Evolutionary conservation across 176 grass and related monocot species (phyloP).

Genomic region (Ensete glaucum): DNA sequence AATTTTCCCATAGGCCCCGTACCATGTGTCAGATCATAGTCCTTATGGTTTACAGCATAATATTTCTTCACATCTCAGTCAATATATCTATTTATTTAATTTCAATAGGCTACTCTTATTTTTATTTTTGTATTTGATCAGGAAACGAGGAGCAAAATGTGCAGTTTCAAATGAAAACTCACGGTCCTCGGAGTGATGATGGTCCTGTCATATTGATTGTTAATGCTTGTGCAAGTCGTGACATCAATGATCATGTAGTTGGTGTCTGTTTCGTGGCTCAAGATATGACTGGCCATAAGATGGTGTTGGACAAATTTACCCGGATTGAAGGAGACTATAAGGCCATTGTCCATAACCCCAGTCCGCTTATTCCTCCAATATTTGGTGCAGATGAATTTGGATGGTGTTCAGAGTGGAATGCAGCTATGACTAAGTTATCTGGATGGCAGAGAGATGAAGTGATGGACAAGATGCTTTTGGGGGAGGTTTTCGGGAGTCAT

Average conservation of each 20-base stretch:
- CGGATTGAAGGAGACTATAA: slow-evolving; percentile 87
- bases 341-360: slow-evolving; percentile 83
- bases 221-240: slow-evolving; percentile 80
- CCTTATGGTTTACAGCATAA: not conserved
- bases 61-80: not conserved
- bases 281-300: slow-evolving; percentile 91
- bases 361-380: slow-evolving; percentile 81
- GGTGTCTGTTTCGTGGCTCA: slow-evolving; percentile 95
- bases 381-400: slow-evolving; percentile 87
- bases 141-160: slow-evolving; percentile 83
- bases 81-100: not conserved
- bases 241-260: slow-evolving; percentile 64
- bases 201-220: slow-evolving; percentile 68
- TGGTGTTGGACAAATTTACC: slow-evolving; percentile 80
- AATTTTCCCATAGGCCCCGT: not conserved
- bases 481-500: slow-evolving; percentile 66
- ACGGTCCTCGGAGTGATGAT: slow-evolving; percentile 43
- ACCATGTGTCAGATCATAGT: not conserved
- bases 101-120: slow-evolving; percentile 15
- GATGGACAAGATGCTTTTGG: slow-evolving; percentile 80
- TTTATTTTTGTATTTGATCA: slow-evolving; percentile 24
- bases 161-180: slow-evolving; percentile 83
- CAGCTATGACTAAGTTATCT: slow-evolving; percentile 72
- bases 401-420: slow-evolving; percentile 95
- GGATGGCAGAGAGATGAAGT: slow-evolving; percentile 82